phyloP scores from a whole-genome alignment of 495 filamentous ascomycete genomes.

The Coniosporium apollinis region DNA sequence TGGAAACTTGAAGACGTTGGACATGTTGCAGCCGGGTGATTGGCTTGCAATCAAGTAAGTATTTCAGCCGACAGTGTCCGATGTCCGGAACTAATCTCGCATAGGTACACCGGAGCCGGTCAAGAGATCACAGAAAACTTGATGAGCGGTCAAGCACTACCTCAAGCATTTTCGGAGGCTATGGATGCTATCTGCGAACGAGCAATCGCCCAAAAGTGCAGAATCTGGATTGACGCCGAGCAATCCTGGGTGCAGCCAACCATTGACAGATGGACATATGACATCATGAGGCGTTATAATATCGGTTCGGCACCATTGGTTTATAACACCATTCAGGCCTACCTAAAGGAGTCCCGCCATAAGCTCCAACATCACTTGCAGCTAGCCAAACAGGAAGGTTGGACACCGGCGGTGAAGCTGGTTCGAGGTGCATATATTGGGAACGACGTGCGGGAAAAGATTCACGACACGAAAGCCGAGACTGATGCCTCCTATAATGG shows the following conservation, averaged over 20 bases:
- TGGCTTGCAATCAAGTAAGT: slow-evolving; percentile 4
- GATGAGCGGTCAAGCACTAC: slow-evolving; percentile 14
- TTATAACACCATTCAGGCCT: slow-evolving; percentile 29
- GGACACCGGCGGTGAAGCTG: slow-evolving; percentile 24
- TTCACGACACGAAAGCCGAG: slow-evolving; percentile 27
- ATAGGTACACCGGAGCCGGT: slow-evolving; percentile 23
- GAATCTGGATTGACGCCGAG: slow-evolving; percentile 27
- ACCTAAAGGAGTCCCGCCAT: slow-evolving; percentile 23
- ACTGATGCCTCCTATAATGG: slow-evolving; percentile 27
- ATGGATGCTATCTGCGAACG: slow-evolving; percentile 23
- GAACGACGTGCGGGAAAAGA: slow-evolving; percentile 23
- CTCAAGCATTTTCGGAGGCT: slow-evolving; percentile 19
- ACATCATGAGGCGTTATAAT: slow-evolving; percentile 27
- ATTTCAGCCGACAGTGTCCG: neutral
- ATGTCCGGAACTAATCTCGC: neutral
- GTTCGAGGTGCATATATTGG: slow-evolving; percentile 29
- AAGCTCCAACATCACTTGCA: slow-evolving; percentile 22
- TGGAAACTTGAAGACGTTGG: slow-evolving; percentile 3
- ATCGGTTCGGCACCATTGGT: slow-evolving; percentile 13
- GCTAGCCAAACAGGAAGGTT: slow-evolving; percentile 20
- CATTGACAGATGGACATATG: slow-evolving; percentile 24
- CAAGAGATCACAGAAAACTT: slow-evolving; percentile 20
- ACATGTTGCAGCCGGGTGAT: slow-evolving; percentile 1
- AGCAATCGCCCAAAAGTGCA: slow-evolving; percentile 19
- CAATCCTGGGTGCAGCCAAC: slow-evolving; percentile 23